Conservation (phyloP, 2,329 filamentous ascomycete species). For the Aaosphaeria arxii region DNA sequence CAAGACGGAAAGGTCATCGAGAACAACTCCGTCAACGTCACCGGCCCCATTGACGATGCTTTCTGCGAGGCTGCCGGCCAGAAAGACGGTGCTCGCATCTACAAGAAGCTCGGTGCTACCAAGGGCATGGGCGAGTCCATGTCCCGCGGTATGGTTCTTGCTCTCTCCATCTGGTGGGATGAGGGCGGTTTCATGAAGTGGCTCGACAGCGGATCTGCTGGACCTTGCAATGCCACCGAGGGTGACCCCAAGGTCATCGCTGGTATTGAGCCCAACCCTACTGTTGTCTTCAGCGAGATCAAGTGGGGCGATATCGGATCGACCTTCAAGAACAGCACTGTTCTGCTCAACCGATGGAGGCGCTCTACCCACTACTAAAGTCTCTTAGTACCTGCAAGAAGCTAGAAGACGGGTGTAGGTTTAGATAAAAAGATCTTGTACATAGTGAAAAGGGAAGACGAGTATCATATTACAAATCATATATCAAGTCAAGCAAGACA, state of each 20-base stretch:
- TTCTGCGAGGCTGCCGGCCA: conserved; percentile 25
- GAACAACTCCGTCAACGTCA: conserved; percentile 47
- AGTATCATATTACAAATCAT: no score
- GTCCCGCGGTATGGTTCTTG: conserved; percentile 52
- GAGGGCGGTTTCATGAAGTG: conserved; percentile 54
- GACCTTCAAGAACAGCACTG: conserved; percentile 36
- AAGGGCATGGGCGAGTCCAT: conserved; percentile 48
- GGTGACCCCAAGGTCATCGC: conserved; percentile 52
- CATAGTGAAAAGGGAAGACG: no score
- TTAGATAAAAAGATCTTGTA: no score
- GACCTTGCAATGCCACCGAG: conserved; percentile 55
- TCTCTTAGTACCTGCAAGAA: no score
- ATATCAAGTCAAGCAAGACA: no score
- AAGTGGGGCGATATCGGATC: conserved; percentile 61
- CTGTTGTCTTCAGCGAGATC: conserved; percentile 56
- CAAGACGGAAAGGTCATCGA: conserved; percentile 60
- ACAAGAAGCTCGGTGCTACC: conserved; percentile 40
- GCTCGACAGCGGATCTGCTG: conserved; percentile 52
- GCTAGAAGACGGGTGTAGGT: no score
- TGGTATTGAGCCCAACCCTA: conserved; percentile 46
- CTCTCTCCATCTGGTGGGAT: conserved; percentile 57
- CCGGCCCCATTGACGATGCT: conserved; percentile 23
- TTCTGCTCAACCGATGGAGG: no score
- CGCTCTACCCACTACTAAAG: no score
- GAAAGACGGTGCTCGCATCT: conserved; percentile 22